Percentiles rank a stretch among this genome's conserved stretches.
Conservation (phyloP, 2,329 filamentous ascomycete species). For the Aspergillus hiratsukae region DNA sequence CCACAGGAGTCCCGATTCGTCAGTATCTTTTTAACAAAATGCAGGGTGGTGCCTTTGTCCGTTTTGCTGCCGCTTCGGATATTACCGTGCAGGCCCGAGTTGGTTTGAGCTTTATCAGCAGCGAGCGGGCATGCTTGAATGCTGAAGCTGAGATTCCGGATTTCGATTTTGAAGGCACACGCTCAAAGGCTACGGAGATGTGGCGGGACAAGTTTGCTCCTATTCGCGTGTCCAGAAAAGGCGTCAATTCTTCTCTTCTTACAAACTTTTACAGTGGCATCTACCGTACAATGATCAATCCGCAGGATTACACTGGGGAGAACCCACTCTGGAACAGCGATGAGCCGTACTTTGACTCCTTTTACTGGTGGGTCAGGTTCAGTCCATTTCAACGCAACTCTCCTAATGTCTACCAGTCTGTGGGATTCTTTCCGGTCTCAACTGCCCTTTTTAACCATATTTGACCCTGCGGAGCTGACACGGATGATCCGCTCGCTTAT, state of each 20-base stretch:
- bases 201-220: slow-evolving; percentile 55
- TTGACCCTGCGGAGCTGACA: slow-evolving; percentile 59
- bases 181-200: slow-evolving; percentile 47
- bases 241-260: slow-evolving; percentile 27
- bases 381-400: not conserved
- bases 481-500: slow-evolving; percentile 66
- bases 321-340: slow-evolving; percentile 61
- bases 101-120: slow-evolving; percentile 65
- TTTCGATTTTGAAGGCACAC: slow-evolving; percentile 57
- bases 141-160: slow-evolving; percentile 63
- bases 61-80: slow-evolving; percentile 50
- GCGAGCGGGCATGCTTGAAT: slow-evolving; percentile 60
- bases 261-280: slow-evolving; percentile 65
- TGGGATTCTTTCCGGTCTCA: slow-evolving; percentile 69
- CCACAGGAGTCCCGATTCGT: not conserved
- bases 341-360: slow-evolving; percentile 69
- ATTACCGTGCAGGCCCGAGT: slow-evolving; percentile 59
- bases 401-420: slow-evolving; percentile 37
- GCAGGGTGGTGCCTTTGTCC: slow-evolving; percentile 60
- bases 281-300: slow-evolving; percentile 65
- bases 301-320: slow-evolving; percentile 69
- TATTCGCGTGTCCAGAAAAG: slow-evolving; percentile 32
- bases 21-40: slow-evolving; percentile 17
- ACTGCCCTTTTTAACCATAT: slow-evolving; percentile 63
- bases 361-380: slow-evolving; percentile 55